Percentiles rank a stretch among this genome's conserved stretches.
Conservation (phyloP, 352 stramenopile genomes). For the Aphanomyces astaci region DNA sequence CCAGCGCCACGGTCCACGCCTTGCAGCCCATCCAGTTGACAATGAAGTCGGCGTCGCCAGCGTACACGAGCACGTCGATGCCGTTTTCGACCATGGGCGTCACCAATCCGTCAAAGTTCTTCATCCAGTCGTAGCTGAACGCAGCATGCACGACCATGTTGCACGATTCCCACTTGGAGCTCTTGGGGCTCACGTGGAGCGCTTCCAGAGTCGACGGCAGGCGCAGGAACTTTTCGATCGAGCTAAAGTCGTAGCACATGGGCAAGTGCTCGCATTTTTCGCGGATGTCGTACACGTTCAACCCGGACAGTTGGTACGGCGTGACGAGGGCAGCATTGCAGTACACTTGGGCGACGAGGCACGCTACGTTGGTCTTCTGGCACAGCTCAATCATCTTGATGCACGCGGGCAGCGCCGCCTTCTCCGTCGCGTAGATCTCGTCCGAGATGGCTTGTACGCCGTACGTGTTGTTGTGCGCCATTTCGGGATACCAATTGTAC, state of each 20-base stretch:
- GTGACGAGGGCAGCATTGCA: constrained; percentile 81
- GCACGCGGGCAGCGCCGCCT: constrained; percentile 50
- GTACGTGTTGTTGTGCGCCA: constrained; percentile 90
- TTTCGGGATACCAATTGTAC: constrained; percentile 73
- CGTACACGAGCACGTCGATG: constrained; percentile 92
- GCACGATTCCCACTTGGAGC: constrained; percentile 85
- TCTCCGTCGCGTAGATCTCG: constrained; percentile 55
- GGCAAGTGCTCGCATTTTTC: constrained; percentile 81
- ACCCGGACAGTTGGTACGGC: constrained; percentile 40
- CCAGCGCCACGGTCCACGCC: constrained; percentile 91
- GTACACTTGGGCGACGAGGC: constrained; percentile 78
- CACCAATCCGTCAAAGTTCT: constrained; percentile 90
- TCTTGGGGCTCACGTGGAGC: constrained; percentile 76
- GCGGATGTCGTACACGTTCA: constrained; percentile 89
- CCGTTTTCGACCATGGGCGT: constrained; percentile 87
- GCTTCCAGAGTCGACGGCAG: constrained; percentile 75
- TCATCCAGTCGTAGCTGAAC: constrained; percentile 96
- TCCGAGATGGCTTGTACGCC: constrained; percentile 59
- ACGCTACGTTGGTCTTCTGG: constrained; percentile 65
- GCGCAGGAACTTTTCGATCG: constrained; percentile 86
- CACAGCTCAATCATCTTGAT: constrained; percentile 79
- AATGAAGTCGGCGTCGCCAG: constrained; percentile 96
- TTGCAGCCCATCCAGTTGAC: constrained; percentile 97
- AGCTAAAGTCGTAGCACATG: constrained; percentile 94
- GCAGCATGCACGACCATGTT: constrained; percentile 93